These are phyloP conservation scores for Cyberlindnera samutprakarnensis DNA, from an alignment of 805 yeast species.

Conservation along the genomic window DNA sequence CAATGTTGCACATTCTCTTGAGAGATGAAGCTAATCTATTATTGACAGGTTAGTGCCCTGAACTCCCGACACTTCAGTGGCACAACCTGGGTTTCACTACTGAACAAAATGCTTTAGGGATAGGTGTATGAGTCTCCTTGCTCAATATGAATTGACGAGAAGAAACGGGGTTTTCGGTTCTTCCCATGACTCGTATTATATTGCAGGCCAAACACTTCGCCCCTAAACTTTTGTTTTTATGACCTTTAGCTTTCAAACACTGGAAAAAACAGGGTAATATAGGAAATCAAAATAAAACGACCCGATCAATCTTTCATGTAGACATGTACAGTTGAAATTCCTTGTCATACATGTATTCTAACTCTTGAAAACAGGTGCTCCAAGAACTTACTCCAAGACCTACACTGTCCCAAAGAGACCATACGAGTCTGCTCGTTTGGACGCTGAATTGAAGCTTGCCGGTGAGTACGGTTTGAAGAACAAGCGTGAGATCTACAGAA, in stretches of 20 bases:
- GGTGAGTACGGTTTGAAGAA: constrained; percentile 99
- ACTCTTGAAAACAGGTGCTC: constrained; percentile 62
- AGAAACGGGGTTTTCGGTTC: no score
- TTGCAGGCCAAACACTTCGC: no score
- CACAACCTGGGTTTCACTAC: constrained; percentile 5
- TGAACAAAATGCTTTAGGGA: no score
- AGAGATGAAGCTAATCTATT: no score
- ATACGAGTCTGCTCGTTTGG: constrained; percentile 98
- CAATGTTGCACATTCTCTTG: constrained; percentile 2
- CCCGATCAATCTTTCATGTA: constrained; percentile 8
- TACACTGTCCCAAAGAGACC: constrained; percentile 99
- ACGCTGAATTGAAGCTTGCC: constrained; percentile 97
- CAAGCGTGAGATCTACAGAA: constrained; percentile 99
- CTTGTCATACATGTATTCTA: no score
- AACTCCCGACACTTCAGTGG: constrained; percentile 85
- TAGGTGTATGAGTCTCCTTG: no score
- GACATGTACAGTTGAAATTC: no score
- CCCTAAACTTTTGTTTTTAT: no score
- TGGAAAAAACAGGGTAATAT: constrained; percentile 6
- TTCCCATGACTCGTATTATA: no score
- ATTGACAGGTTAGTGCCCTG: constrained; percentile 39
- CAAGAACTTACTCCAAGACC: constrained; percentile 99
- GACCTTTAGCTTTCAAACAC: no score
- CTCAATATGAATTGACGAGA: no score
- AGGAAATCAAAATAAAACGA: constrained; percentile 1